Base-by-base conservation (phyloP, 345 rosid genomes). In the Mercurialis annua region DNA sequence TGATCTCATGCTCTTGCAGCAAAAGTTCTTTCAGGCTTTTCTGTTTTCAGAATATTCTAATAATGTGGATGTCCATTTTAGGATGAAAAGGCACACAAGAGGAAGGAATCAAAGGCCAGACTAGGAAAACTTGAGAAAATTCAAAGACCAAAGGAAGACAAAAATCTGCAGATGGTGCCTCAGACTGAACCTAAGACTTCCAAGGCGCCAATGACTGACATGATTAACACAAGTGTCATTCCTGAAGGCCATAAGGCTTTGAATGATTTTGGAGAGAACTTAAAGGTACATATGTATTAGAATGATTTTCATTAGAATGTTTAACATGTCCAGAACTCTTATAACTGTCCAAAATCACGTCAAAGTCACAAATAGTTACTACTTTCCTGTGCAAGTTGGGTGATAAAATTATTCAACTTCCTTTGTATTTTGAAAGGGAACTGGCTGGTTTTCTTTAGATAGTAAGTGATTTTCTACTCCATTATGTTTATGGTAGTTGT, bases 281-380 rank as follows among this genome's bases (percentile, higher is more conserved):
- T 70, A 47, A 79, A 85, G 97, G 98, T 90, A 88, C 60, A 60
- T 26, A 49, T 29, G 76, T 62, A 23, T 26, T 24, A 34, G 36
- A 29, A 44, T 10, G 29, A 40, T 69, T 48, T 5, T 66, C 46
- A 49, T 55, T 61, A 44, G 29, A 18, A 14, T 48, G 26, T 64
- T 48, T 18, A 29, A 33, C 17, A 30, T 63, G 38, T 58, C n/a
- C 30, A 26, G 23, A 7, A 23, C 14, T 36, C 50, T 48, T 18
- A 23, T n/a, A 7, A 6, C 36, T 38, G 11, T 58, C 17, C 6
- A 30, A 64, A 71, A 30, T n/a, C 26, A 27, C 21, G 71, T 21
- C 33, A 36, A 64, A 31, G 50, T 56, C 49, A 21, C 42, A 48
- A 31, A 9, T 54, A 43, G 30, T n/a, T 64, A 29, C 14, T 23